Base-by-base conservation (phyloP, 352 stramenopile genomes). In the Globisporangium mamillatum region DNA sequence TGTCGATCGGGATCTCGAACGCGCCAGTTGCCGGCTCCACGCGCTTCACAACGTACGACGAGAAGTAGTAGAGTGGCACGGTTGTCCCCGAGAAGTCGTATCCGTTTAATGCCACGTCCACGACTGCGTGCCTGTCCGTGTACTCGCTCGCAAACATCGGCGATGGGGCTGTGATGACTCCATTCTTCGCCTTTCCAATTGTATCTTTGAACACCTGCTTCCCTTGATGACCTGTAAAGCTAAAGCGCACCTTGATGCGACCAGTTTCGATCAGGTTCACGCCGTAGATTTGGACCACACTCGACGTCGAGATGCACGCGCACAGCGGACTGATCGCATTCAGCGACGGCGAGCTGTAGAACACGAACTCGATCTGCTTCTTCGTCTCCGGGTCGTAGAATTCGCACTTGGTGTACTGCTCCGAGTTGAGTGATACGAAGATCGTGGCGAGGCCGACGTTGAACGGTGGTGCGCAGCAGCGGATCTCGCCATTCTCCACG, bases 241-340 rank as follows among this genome's bases (percentile, higher is more conserved):
- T 71, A 34, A 90, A 82, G 5, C 83, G 82, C 0, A 93, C 79
- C 69, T 90, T 90, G 60, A 94, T 90, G 2, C 74, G 77, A 0
- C 86, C 81, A 4, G 86, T 94, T 63, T 94, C 86, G 54, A 94
- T 91, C 18, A 94, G 63, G 41, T 91, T 88, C 1, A 75, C 75
- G 6, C 84, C 86, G 22, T 75, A 82, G 46, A 94, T 88, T 7
- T 58, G 67, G 8, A 94, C 68, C 12, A 80, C 65, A 66, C 81
- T 91, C 0, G 78, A 71, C 18, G 84, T 69, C 4, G 73, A 74
- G 18, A 91, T 77, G 56, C 74, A 82, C 7, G 81, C 76, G 56
- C 79, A 93, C 4, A 89, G 53, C 1, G 86, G 86, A 66, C 83
- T 89, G 29, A 92, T 77, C 0, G 66, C 71, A 0, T 67, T 76